Evolutionary conservation across 441 rosid genomes (phyloP), one percentile per base, ranked within the genome.

Genomic region (Biscutella auriculata): DNA sequence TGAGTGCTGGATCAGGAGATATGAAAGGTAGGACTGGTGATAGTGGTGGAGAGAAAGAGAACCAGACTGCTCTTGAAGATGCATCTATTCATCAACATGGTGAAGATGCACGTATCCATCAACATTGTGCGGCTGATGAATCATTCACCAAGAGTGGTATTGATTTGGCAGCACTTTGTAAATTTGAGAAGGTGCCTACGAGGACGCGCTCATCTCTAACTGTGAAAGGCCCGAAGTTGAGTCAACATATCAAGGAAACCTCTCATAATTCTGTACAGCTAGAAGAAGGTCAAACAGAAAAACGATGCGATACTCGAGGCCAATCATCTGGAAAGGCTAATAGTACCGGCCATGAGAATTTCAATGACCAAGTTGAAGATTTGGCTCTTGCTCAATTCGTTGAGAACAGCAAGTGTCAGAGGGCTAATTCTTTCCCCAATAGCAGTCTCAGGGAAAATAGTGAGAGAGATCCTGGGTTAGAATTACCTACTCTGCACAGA

Each of bases 141-240:
- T 33, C 73, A 47, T 72, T 58, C 5, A 57, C 67, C 63, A 77
- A 81, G 66, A 76, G 64, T 57, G 68, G 53, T 53, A 45, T 78
- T 73, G 87, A 78, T 79, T 78, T 92, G 69, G 75, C 81, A 17
- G 54, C 79, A 33, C 69, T 83, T 26, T 83, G 98, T 74, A 92
- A 80, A 56, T 83, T 92, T 60, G 76, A 76, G 53, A 92, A 92
- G 69, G 76, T 92, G 60, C 94, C 95, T 42, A 92, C 94, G 14
- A 92, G 70, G 77, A 83, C 71, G 5, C 95, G 97, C 40, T 84
- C 98, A 63, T 79, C 95, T 55, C 66, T 86, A 72, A 70, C 77
- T 27, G 64, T 39, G 27, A 84, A 76, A 69, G 70, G 50, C 39
- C 29, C 71, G 50, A 86, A 78, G 75, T 70, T 60, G 23, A 62